phyloP scores from a whole-genome alignment of 371 early-diverging fungal species.

The Actinomortierella wolfii region DNA sequence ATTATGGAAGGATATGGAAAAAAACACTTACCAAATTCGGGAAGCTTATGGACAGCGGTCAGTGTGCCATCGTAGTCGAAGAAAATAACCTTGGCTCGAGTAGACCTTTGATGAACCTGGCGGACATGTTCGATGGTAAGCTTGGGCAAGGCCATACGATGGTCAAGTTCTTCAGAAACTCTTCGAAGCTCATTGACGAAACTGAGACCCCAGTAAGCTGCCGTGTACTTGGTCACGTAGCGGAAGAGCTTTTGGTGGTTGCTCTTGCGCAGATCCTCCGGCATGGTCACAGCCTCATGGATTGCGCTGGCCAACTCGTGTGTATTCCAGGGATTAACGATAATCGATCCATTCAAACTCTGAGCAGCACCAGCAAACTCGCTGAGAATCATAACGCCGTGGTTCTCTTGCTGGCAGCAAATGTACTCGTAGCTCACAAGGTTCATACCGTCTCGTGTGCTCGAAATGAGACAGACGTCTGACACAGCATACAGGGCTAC shows the following conservation, averaged over 20 bases:
- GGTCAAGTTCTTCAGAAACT: constrained; percentile 58
- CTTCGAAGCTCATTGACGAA: constrained; percentile 87
- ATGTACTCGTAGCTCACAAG: constrained; percentile 98
- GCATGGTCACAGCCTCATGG: constrained; percentile 93
- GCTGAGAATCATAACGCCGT: constrained; percentile 96
- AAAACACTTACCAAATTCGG: constrained; percentile 75
- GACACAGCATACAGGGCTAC: constrained; percentile 95
- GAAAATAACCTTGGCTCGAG: constrained; percentile 72
- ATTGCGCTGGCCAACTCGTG: constrained; percentile 94
- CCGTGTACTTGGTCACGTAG: constrained; percentile 97
- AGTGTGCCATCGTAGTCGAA: constrained; percentile 97
- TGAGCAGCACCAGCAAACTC: constrained; percentile 99
- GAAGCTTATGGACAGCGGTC: constrained; percentile 80
- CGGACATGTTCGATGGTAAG: constrained; percentile 55
- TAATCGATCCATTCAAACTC: constrained; percentile 91
- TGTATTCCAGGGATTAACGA: constrained; percentile 99
- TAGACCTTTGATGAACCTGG: constrained; percentile 47
- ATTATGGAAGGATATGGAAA: not conserved
- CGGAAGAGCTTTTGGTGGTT: constrained; percentile 92
- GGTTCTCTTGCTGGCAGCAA: constrained; percentile 89
- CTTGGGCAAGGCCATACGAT: constrained; percentile 71
- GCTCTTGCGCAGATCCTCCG: constrained; percentile 72
- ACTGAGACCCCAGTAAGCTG: constrained; percentile 97
- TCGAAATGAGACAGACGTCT: constrained; percentile 97
- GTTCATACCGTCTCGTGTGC: constrained; percentile 99